Percentiles rank a stretch among this genome's conserved stretches.
These are phyloP conservation scores for Pseudomassariella vexata DNA, from an alignment of 2,329 filamentous ascomycete genomes.

Conservation along the genomic window DNA sequence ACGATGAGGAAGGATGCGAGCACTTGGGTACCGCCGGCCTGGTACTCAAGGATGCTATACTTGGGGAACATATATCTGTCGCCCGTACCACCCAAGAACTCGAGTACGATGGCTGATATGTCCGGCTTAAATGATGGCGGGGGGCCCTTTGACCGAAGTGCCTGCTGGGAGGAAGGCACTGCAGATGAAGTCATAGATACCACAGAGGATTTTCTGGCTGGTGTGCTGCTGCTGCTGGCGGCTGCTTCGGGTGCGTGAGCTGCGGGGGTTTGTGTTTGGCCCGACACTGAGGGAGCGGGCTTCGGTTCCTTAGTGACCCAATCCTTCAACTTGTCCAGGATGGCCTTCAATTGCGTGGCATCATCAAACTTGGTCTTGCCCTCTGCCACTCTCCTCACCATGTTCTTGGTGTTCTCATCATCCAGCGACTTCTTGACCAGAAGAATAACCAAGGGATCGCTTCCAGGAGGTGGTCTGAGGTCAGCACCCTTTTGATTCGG, in stretches of 20 bases:
- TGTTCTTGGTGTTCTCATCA: conserved; percentile 39
- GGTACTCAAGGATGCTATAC: conserved; percentile 68
- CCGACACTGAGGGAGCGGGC: conserved; percentile 11
- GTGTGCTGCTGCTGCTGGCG: conserved; percentile 24
- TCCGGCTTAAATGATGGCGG: conserved; percentile 49
- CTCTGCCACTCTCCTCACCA: conserved; percentile 49
- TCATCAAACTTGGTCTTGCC: conserved; percentile 45
- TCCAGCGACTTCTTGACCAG: conserved; percentile 54
- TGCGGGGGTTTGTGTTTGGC: conserved; percentile 18
- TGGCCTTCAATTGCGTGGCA: conserved; percentile 46
- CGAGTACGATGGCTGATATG: conserved; percentile 61
- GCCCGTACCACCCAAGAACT: conserved; percentile 61
- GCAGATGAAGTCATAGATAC: conserved; percentile 12
- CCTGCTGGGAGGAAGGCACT: conserved; percentile 36
- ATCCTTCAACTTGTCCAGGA: conserved; percentile 41
- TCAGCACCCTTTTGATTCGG: conserved; percentile 49
- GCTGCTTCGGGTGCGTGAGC: conserved; percentile 26
- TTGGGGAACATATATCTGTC: conserved; percentile 77
- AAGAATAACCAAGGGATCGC: conserved; percentile 50
- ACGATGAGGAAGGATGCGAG: conserved; percentile 75
- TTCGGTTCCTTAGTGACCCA: conserved; percentile 33
- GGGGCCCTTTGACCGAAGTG: conserved; percentile 55
- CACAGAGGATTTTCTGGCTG: conserved; percentile 22
- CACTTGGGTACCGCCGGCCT: conserved; percentile 51
- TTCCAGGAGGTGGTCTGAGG: conserved; percentile 46